phyloP scores from a whole-genome alignment of 1,284 basidiomycete genomes.

The Tremellales sp. region DNA sequence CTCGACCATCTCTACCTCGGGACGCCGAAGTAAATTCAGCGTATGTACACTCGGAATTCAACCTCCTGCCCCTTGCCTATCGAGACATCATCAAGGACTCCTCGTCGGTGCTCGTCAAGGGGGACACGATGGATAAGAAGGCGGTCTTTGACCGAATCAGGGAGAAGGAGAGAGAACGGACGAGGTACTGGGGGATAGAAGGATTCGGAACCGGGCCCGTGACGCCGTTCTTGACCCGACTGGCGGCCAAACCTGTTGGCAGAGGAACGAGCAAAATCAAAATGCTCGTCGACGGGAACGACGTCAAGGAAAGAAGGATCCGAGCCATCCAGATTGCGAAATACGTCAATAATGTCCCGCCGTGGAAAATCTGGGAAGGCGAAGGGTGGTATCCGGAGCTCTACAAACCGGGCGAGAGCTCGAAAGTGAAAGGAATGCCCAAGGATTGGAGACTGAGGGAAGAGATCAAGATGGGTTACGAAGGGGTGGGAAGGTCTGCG shows the following conservation, averaged over 20 bases:
- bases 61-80: slow-evolving; percentile 10
- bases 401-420: slow-evolving; percentile 11
- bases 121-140: neutral
- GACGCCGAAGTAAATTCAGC: neutral
- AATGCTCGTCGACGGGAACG: slow-evolving; percentile 7
- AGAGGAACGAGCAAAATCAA: slow-evolving; percentile 4
- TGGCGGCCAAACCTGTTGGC: slow-evolving; percentile 12
- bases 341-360: slow-evolving; percentile 7
- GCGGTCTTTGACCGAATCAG: neutral
- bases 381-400: slow-evolving; percentile 47
- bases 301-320: slow-evolving; percentile 4
- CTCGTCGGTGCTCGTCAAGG: slow-evolving; percentile 4
- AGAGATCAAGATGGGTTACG: slow-evolving; percentile 35
- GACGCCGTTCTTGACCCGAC: slow-evolving; percentile 28
- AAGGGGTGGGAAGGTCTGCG: slow-evolving; percentile 25
- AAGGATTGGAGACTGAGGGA: slow-evolving; percentile 29
- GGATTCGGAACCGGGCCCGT: slow-evolving; percentile 26
- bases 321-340: too few relatives aligned
- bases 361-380: slow-evolving; percentile 44
- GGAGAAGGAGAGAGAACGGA: slow-evolving; percentile 6
- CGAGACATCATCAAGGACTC: slow-evolving; percentile 12
- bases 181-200: slow-evolving; percentile 6
- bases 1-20: neutral
- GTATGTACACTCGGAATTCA: slow-evolving; percentile 2
- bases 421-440: slow-evolving; percentile 3